Evolutionary conservation across 176 grass and related monocot species (phyloP), one percentile per base, ranked within the genome.

Genomic region (Hyparrhenia diplandra): DNA sequence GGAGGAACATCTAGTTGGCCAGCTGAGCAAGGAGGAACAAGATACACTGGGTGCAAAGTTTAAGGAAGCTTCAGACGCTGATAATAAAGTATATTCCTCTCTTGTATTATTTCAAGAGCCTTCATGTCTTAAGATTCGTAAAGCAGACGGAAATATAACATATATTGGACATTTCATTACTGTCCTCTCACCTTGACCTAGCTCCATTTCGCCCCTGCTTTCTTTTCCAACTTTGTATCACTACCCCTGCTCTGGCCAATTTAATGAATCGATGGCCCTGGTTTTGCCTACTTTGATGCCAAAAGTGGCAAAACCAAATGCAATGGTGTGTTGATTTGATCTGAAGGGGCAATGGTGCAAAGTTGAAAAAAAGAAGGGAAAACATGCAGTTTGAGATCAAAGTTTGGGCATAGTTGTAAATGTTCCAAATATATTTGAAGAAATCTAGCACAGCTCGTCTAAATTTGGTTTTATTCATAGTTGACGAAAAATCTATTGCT

Each of bases 11-110:
- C 43, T 99, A 55, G 69, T 91, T 83, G 85, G 92, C 75, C 97
- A 99, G 80, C 87, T 99, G 59, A 99, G 97, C 89, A 99, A 95
- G 83, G 97, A 99, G 58, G 97, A 99, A 67, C 88, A 93, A 69
- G 75, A 64, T 75, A 36, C 89, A 63, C 84, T 99, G 20, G 90
- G 88, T 37, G 86, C 87, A 16, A 99, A 91, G 85, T 99, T 95
- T 86, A 90, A 92, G 73, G 97, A 99, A 82, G 93, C 97, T 69
- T 87, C 93, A 82, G 97, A 96, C 67, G 90, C 97, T 63, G 97
- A 99, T 71, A 93, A 92, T 84, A 99, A 95, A 32, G 97, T 91
- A 88, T 73, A 17, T 58, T 46, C 25, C 46, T 55, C 45, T 11
- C 17, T 49, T 4, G 1, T 45, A n/a, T 60, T 78, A 42, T 85